Evolutionary conservation across 2,329 filamentous ascomycete genomes (phyloP).

Genomic region (Penicillium sumatraense): DNA sequence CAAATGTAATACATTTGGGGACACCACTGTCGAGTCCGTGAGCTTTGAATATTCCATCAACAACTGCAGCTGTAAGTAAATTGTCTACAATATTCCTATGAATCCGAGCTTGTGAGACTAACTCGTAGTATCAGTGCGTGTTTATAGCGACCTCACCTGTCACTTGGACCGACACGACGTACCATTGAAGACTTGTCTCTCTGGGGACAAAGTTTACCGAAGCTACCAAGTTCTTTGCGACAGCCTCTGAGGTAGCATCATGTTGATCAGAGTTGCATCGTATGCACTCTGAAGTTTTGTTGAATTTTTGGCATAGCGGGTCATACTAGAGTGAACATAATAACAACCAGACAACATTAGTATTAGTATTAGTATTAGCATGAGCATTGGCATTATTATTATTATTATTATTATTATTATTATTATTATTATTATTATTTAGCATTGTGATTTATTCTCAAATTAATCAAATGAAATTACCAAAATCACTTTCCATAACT

Average conservation of each 20-base stretch:
- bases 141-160: slow-evolving; percentile 14
- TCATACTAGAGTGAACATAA: no score
- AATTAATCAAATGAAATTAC: no score
- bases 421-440: no score
- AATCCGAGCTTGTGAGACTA: not conserved
- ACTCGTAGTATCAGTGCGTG: slow-evolving; percentile 5
- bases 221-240: slow-evolving; percentile 15
- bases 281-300: no score
- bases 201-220: slow-evolving; percentile 8
- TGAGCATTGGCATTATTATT: no score
- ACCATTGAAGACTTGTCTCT: slow-evolving; percentile 1
- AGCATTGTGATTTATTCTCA: no score
- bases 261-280: not conserved
- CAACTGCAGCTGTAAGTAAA: slow-evolving; percentile 16
- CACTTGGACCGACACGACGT: slow-evolving; percentile 6
- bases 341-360: no score
- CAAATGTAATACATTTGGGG: slow-evolving; percentile 14
- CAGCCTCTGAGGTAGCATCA: not conserved
- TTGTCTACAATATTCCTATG: not conserved
- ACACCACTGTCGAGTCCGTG: slow-evolving; percentile 13
- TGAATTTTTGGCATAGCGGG: not conserved
- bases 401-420: no score
- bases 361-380: no score
- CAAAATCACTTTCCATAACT: no score
- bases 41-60: slow-evolving; percentile 16